Percentiles rank a stretch among this genome's conserved stretches.
phyloP scores from a whole-genome alignment of 345 rosid genomes.

The Adansonia digitata region DNA sequence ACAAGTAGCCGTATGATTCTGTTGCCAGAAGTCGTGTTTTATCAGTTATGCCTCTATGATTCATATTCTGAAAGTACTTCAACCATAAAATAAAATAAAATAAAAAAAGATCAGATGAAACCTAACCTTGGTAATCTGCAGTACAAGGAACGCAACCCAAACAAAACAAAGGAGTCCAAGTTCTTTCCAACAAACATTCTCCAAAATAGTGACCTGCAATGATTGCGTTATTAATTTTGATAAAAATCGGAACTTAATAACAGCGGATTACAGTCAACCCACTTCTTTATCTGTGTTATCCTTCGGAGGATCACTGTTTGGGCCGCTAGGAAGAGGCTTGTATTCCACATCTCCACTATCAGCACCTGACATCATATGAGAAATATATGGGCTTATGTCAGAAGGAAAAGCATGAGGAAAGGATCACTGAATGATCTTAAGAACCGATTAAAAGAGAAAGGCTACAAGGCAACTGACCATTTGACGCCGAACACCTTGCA shows the following conservation, averaged over 20 bases:
- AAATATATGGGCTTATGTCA: neutral
- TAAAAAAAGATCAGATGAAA: neutral
- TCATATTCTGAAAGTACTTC: neutral
- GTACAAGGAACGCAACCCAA: slow-evolving; percentile 60
- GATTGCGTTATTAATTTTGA: neutral
- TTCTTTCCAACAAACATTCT: slow-evolving; percentile 77
- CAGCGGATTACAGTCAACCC: slow-evolving; percentile 3
- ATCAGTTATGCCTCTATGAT: slow-evolving; percentile 14
- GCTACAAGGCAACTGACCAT: slow-evolving; percentile 27
- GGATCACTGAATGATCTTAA: slow-evolving; percentile 3
- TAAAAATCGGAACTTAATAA: neutral
- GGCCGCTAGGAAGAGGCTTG: slow-evolving; percentile 60
- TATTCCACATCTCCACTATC: slow-evolving; percentile 43
- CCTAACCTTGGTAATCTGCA: slow-evolving; percentile 67
- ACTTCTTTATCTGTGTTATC: slow-evolving; percentile 33
- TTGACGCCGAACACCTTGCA: slow-evolving; percentile 40
- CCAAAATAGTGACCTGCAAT: slow-evolving; percentile 47
- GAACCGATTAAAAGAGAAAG: slow-evolving; percentile 1
- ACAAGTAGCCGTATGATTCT: slow-evolving; percentile 52
- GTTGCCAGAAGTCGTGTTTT: slow-evolving; percentile 25
- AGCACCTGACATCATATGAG: slow-evolving; percentile 27
- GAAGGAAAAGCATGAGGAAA: neutral
- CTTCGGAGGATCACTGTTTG: slow-evolving; percentile 22
- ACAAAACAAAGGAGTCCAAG: slow-evolving; percentile 74
- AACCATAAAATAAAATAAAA: neutral